These are phyloP conservation scores for Hortiboletus campestris DNA, from an alignment of 768 basidiomycete genomes.

Conservation along the genomic window DNA sequence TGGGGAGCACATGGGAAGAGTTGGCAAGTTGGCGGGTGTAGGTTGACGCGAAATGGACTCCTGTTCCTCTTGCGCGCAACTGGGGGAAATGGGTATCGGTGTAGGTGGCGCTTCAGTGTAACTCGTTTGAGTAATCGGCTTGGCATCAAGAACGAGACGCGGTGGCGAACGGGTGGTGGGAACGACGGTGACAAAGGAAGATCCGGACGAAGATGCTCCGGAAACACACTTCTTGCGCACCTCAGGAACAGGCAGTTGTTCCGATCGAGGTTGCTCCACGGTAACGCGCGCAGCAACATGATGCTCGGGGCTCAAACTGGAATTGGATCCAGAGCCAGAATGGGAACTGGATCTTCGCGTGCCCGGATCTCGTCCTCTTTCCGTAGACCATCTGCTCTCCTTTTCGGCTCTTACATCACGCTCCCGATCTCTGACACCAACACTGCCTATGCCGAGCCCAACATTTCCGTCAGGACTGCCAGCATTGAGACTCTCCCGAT, in stretches of 20 bases:
- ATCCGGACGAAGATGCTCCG: conserved; percentile 28
- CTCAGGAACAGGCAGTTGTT: conserved; percentile 9
- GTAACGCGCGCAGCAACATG: conserved; percentile 1
- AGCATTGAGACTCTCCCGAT: conserved; percentile 40
- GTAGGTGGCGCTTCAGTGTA: conserved; percentile 19
- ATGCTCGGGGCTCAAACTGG: conserved; percentile 34
- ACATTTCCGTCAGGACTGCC: conserved; percentile 39
- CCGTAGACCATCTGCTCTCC: conserved; percentile 27
- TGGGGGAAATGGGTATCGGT: conserved; percentile 24
- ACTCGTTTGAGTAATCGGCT: conserved; percentile 26
- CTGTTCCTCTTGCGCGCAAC: conserved; percentile 33
- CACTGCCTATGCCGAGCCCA: conserved; percentile 31
- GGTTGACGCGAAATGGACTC: conserved; percentile 42
- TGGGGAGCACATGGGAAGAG: conserved; percentile 32
- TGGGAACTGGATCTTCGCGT: conserved; percentile 26
- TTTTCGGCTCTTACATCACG: conserved; percentile 21
- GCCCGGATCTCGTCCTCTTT: conserved; percentile 31
- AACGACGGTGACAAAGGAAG: conserved; percentile 19
- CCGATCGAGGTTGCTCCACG: conserved; percentile 9
- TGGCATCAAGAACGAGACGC: conserved; percentile 29
- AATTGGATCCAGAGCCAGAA: conserved; percentile 35
- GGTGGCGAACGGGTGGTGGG: conserved; percentile 22
- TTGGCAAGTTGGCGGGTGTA: conserved; percentile 65
- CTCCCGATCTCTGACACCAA: conserved; percentile 36
- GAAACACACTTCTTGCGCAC: conserved; percentile 13